Evolutionary conservation across 2,329 filamentous ascomycete species (phyloP), one percentile per base, ranked within the genome.

Genomic region (Colletotrichum costaricense): DNA sequence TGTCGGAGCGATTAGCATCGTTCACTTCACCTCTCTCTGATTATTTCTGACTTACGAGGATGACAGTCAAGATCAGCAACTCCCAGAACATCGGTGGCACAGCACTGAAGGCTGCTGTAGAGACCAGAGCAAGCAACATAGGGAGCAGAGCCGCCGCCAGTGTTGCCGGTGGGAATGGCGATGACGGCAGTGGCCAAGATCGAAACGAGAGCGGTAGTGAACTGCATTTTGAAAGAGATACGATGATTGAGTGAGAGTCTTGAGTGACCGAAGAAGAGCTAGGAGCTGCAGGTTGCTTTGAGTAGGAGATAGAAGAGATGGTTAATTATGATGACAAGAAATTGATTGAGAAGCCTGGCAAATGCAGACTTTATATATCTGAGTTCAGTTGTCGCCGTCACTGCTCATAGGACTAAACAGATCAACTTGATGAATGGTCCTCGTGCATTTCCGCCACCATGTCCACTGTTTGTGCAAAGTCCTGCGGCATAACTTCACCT

Each of bases 41-140:
- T 6, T 19, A 0, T 16, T 6, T 42, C 16, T 42, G 42, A 58
- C 69, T 69, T 9, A 72, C 69, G 88, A 67, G 82, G 77, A 14
- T 76, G 80, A 79, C 91, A 93, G 83, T 92, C 82, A 30, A 91
- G 82, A 79, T 89, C 83, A 7, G 86, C 88, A 74, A 91, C 74
- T 70, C 88, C 86, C 38, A 92, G 86, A 38, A 92, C 85, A 75
- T 92, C 88, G 28, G 89, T 90, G 14, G 90, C 87, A 78, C 91
- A 93, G 85, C 91, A 93, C 75, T 88, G 85, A 3, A 87, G 78
- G 33, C 75, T 84, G 75, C 77, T 78, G 76, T 86, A 86, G n/a
- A 86, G 80, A 16, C 81, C 82, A 33, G 80, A 80, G 77, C 87
- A 88, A 63, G 86, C 79, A 5, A 76, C 67, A 67, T 86, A 87